phyloP scores from a whole-genome alignment of 1,284 basidiomycete genomes.

The Moesziomyces parantarcticus region DNA sequence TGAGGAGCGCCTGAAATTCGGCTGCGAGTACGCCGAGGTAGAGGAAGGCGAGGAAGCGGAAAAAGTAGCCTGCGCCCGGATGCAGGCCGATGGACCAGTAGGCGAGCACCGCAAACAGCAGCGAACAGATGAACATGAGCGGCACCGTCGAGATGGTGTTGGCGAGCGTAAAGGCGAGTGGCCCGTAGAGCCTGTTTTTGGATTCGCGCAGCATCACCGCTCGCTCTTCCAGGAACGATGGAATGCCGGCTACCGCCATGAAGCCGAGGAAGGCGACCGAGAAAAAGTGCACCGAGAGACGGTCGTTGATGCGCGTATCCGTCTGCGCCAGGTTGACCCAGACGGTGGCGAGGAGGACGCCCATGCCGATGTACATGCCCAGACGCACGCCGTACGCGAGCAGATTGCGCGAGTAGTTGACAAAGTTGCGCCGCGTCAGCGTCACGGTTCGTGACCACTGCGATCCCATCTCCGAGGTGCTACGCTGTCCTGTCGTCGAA shows the following conservation, averaged over 20 bases:
- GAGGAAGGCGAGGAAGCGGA: slow-evolving; percentile 73
- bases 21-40: slow-evolving; percentile 74
- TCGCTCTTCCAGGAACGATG: slow-evolving; percentile 69
- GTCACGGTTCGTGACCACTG: slow-evolving; percentile 11
- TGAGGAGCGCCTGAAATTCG: slow-evolving; percentile 73
- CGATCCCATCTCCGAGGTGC: not conserved
- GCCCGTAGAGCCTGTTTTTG: slow-evolving; percentile 67
- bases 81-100: slow-evolving; percentile 72
- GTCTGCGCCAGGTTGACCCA: slow-evolving; percentile 73
- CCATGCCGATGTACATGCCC: slow-evolving; percentile 73
- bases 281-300: slow-evolving; percentile 61
- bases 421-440: slow-evolving; percentile 37
- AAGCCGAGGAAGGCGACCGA: slow-evolving; percentile 75
- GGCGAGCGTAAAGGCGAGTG: slow-evolving; percentile 47
- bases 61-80: slow-evolving; percentile 72
- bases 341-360: slow-evolving; percentile 71
- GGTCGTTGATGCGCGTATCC: slow-evolving; percentile 68
- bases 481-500: too few species aligned
- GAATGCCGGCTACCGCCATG: slow-evolving; percentile 69
- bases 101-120: slow-evolving; percentile 57
- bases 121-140: slow-evolving; percentile 67
- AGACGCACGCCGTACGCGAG: slow-evolving; percentile 75
- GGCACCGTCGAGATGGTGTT: slow-evolving; percentile 68
- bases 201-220: slow-evolving; percentile 68
- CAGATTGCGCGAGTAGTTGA: slow-evolving; percentile 70